A percentile compares a stretch with the other conserved stretches of the same genome.
These are phyloP conservation scores for Meredithiella fracta DNA, from an alignment of 2,329 filamentous ascomycete genomes.

Conservation along the genomic window DNA sequence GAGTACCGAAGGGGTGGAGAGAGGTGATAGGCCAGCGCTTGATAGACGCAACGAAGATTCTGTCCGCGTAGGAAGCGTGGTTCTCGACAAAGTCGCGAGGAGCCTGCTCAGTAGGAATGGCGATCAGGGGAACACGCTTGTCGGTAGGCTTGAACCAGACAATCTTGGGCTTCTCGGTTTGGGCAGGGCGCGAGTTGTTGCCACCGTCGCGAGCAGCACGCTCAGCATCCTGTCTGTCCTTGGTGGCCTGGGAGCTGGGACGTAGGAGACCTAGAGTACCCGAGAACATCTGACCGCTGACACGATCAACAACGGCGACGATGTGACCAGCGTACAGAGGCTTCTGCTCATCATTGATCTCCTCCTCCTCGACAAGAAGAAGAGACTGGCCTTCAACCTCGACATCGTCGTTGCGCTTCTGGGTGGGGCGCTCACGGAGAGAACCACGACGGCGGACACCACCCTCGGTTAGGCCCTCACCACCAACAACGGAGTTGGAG, in stretches of 20 bases:
- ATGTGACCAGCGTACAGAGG: conserved; percentile 93
- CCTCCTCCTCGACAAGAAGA: conserved; percentile 91
- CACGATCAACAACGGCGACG: conserved; percentile 91
- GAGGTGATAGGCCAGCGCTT: conserved; percentile 99
- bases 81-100: conserved; percentile 97
- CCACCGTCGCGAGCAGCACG: conserved; percentile 75
- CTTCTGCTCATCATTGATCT: conserved; percentile 97
- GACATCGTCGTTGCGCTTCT: conserved; percentile 99
- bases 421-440: conserved; percentile 86
- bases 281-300: conserved; percentile 97
- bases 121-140: conserved; percentile 94
- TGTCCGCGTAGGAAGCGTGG: conserved; percentile 91
- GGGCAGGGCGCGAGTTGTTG: conserved; percentile 23
- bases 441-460: conserved; percentile 85
- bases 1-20: conserved; percentile 93
- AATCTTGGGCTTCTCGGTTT: conserved; percentile 94
- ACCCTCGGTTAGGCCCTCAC: conserved; percentile 53
- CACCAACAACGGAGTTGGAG: conserved; percentile 56
- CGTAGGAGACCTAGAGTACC: conserved; percentile 85
- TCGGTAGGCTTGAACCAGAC: conserved; percentile 99
- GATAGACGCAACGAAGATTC: conserved; percentile 97
- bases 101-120: conserved; percentile 94
- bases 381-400: conserved; percentile 97
- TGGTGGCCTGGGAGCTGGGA: conserved; percentile 94
- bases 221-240: conserved; percentile 98